Evolutionary conservation across 2,329 filamentous ascomycete genomes (phyloP).

Genomic region (Aspergillus alliaceus): DNA sequence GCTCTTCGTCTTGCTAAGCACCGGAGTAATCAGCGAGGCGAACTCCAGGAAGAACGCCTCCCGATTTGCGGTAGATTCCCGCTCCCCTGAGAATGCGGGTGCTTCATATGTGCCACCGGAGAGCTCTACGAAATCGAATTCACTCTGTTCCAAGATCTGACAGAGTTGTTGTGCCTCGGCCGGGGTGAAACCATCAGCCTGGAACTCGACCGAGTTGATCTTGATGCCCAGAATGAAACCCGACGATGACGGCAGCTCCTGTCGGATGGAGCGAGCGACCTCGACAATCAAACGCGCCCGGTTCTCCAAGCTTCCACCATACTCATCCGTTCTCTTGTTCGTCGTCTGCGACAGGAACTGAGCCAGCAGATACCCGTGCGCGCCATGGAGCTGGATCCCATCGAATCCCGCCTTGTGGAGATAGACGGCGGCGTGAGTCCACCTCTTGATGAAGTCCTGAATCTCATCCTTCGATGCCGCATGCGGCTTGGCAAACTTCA

Average conservation of each 20-base stretch:
- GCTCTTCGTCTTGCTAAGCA: conserved; percentile 53
- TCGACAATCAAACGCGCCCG: conserved; percentile 62
- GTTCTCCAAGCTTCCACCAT: conserved; percentile 67
- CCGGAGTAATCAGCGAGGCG: conserved; percentile 53
- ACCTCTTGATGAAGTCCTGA: conserved; percentile 57
- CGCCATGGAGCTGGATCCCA: conserved; percentile 52
- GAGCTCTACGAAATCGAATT: conserved; percentile 55
- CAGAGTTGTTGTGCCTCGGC: conserved; percentile 52
- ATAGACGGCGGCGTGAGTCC: conserved; percentile 62
- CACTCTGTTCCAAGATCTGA: conserved; percentile 29
- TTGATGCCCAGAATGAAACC: conserved; percentile 56
- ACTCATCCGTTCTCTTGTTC: conserved; percentile 62
- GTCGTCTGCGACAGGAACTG: conserved; percentile 55
- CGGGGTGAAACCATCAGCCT: conserved; percentile 44
- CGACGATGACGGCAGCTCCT: conserved; percentile 16
- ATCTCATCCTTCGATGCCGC: conserved; percentile 41
- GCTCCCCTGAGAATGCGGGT: conserved; percentile 52
- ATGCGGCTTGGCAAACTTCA: conserved; percentile 37
- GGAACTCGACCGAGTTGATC: conserved; percentile 61
- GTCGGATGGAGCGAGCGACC: conserved; percentile 42
- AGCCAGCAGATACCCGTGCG: conserved; percentile 60
- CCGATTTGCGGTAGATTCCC: conserved; percentile 56
- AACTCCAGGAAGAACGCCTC: conserved; percentile 64
- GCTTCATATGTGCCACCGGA: conserved; percentile 61
- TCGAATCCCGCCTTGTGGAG: conserved; percentile 62